Percentiles rank a stretch among this genome's conserved stretches.
phyloP scores from a whole-genome alignment of 176 grass and related monocot species.

The Hyparrhenia diplandra region DNA sequence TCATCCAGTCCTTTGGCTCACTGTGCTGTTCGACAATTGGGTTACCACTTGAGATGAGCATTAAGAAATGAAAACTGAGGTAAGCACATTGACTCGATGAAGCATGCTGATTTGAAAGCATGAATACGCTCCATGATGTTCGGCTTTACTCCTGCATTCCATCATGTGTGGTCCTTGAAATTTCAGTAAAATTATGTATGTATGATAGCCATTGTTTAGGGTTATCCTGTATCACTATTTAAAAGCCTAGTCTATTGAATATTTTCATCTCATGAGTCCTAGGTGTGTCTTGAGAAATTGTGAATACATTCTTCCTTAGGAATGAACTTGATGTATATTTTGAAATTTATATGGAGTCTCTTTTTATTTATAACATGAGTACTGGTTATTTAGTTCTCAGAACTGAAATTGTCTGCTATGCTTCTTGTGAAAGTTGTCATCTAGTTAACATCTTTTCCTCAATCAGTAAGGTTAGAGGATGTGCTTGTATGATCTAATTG shows the following conservation, averaged over 20 bases:
- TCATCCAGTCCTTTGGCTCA: conserved; percentile 4
- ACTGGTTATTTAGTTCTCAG: not conserved
- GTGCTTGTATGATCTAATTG: not conserved
- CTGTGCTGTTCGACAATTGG: conserved; percentile 22
- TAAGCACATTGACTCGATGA: conserved; percentile 35
- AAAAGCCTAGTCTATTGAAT: conserved; percentile 19
- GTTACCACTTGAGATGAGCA: conserved; percentile 30
- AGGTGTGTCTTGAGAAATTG: not conserved
- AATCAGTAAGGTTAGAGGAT: not conserved
- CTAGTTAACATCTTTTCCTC: conserved; percentile 8
- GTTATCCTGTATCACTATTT: conserved; percentile 15
- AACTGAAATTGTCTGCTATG: not conserved
- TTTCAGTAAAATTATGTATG: conserved; percentile 25
- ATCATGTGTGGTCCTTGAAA: conserved; percentile 25
- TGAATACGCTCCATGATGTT: conserved; percentile 33
- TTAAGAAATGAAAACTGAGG: conserved; percentile 31
- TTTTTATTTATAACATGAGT: conserved; percentile 20
- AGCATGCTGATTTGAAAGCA: conserved; percentile 23
- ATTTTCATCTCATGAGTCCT: not conserved
- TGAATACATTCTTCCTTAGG: conserved; percentile 13
- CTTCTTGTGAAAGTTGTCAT: not conserved
- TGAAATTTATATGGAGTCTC: not conserved
- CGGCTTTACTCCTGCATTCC: conserved; percentile 26
- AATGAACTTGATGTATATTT: conserved; percentile 1
- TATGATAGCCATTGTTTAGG: conserved; percentile 18